Evolutionary conservation across 345 rosid species (phyloP).

Genomic region (Camelina hispida): DNA sequence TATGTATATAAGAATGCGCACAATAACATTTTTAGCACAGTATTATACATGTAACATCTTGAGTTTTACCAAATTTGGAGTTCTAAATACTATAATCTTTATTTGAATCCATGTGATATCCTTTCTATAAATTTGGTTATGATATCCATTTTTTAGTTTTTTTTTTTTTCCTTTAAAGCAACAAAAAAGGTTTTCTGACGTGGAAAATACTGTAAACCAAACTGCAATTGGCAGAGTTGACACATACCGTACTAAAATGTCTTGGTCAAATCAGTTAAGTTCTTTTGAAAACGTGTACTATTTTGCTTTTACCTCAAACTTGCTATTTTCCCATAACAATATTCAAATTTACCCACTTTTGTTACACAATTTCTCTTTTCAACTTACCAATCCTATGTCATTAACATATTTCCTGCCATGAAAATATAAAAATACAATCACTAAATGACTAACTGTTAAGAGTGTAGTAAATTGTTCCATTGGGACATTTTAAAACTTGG

Average conservation of each 20-base stretch:
- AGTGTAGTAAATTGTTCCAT: not conserved
- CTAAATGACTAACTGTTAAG: not conserved
- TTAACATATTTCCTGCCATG: not conserved
- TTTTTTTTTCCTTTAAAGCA: not conserved
- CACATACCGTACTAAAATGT: conserved; percentile 29
- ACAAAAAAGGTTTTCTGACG: not conserved
- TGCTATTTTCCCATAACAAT: conserved; percentile 5
- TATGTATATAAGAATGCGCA: not conserved
- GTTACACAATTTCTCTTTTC: not conserved
- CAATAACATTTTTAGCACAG: not conserved
- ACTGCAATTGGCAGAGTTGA: conserved; percentile 32
- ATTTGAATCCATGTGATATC: not conserved
- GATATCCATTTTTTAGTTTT: not conserved
- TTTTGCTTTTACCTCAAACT: conserved; percentile 14
- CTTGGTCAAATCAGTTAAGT: conserved; percentile 45
- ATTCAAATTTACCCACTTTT: not conserved
- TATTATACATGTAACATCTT: not conserved
- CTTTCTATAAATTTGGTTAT: not conserved
- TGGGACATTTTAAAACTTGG: not conserved
- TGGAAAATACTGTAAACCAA: conserved; percentile 21
- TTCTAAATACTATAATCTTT: not conserved
- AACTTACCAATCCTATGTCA: conserved; percentile 24
- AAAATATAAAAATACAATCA: not conserved
- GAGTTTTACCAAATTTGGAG: not conserved
- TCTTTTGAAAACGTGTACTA: conserved; percentile 28